Conservation (phyloP, 306 rosid genomes). For the Quercus aquifolioides region DNA sequence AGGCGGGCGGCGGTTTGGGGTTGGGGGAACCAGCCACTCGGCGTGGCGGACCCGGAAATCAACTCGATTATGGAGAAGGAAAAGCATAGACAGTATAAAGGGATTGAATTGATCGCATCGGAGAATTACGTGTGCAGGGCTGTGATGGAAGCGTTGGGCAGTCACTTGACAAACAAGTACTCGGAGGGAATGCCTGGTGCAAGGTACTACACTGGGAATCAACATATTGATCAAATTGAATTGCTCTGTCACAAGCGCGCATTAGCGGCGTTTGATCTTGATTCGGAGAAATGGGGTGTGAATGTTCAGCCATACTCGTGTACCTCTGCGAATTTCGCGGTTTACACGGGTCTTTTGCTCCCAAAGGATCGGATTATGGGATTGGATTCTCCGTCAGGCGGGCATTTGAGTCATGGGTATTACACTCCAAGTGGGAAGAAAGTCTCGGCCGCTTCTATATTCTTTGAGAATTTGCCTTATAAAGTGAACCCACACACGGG, state of each 20-base stretch:
- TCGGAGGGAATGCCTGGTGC: slow-evolving; percentile 88
- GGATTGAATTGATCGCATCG: slow-evolving; percentile 82
- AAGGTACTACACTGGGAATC: slow-evolving; percentile 68
- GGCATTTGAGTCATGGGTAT: slow-evolving; percentile 89
- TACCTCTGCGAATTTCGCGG: slow-evolving; percentile 83
- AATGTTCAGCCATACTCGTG: slow-evolving; percentile 91
- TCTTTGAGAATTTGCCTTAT: slow-evolving; percentile 71
- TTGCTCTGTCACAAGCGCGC: slow-evolving; percentile 76
- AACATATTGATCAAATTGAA: slow-evolving; percentile 74
- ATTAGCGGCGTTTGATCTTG: slow-evolving; percentile 62
- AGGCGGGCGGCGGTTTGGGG: slow-evolving; percentile 37
- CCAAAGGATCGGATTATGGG: slow-evolving; percentile 88
- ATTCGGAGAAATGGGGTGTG: slow-evolving; percentile 75
- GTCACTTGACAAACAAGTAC: slow-evolving; percentile 79
- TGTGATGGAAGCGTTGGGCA: slow-evolving; percentile 88
- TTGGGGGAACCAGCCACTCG: slow-evolving; percentile 72
- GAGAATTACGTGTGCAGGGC: slow-evolving; percentile 84
- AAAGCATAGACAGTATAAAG: slow-evolving; percentile 57
- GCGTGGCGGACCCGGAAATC: slow-evolving; percentile 68
- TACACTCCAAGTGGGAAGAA: slow-evolving; percentile 70
- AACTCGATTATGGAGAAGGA: slow-evolving; percentile 71
- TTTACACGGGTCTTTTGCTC: slow-evolving; percentile 64
- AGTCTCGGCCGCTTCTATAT: slow-evolving; percentile 67
- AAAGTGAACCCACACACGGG: slow-evolving; percentile 78
- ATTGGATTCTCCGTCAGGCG: slow-evolving; percentile 82